Conservation (phyloP, 1,284 basidiomycete species). For the Coniophora puteana region DNA sequence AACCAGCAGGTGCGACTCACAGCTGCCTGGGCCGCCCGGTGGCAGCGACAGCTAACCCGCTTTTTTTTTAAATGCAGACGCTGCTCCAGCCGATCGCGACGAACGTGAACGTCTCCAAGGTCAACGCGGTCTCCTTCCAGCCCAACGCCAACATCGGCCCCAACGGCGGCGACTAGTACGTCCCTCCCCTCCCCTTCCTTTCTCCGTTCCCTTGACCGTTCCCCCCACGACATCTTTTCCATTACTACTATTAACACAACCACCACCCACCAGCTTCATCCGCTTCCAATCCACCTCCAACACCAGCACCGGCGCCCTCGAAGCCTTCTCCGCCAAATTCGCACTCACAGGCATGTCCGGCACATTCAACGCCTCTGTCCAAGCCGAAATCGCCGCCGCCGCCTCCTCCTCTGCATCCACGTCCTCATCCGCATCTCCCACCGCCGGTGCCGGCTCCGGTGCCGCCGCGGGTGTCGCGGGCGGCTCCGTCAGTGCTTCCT, state of each 20-base stretch:
- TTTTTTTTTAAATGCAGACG: conserved; percentile 41
- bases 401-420: conserved; percentile 42
- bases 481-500: conserved; percentile 14
- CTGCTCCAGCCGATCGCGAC: conserved; percentile 59
- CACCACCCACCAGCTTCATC: conserved; percentile 56
- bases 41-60: neutral
- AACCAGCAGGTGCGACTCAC: conserved; percentile 48
- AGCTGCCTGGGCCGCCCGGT: neutral
- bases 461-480: conserved; percentile 14
- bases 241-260: too few relatives aligned
- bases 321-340: conserved; percentile 84
- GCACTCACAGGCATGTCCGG: conserved; percentile 63
- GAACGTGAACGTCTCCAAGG: conserved; percentile 59
- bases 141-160: conserved; percentile 62
- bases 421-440: conserved; percentile 8
- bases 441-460: conserved; percentile 17
- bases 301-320: conserved; percentile 52
- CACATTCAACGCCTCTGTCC: conserved; percentile 48
- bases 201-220: neutral
- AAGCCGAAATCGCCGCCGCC: conserved; percentile 55
- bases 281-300: conserved; percentile 51
- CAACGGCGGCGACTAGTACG: conserved; percentile 57
- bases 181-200: conserved; percentile 8
- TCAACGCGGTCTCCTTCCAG: conserved; percentile 50
- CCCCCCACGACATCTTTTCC: conserved; percentile 1